Evolutionary conservation across 345 rosid genomes (phyloP), one percentile per base, ranked within the genome.

Genomic region (Stellera chamaejasme): DNA sequence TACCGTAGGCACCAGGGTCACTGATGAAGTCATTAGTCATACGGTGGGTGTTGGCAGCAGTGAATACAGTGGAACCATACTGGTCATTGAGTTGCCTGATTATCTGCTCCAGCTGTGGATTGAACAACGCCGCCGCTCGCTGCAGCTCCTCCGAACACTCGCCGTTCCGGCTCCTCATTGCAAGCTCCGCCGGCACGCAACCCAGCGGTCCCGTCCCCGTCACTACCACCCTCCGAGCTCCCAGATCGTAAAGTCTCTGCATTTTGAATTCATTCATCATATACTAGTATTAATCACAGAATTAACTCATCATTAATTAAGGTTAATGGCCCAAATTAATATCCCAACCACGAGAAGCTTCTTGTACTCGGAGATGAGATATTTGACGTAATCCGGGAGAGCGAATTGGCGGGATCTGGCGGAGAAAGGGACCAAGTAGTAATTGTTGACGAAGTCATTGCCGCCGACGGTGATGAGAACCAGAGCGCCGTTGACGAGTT

Each of bases 401-500:
- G 78, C 1, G 48, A 54, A 85, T 43, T 85, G 84, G 59, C 78
- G 88, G 50, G 88, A 85, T 60, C 84, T 69, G 11, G 77, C 58
- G 0, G 88, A 81, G 70, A 39, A 69, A 3, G 92, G 88, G 43
- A 82, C 79, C 78, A 88, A 69, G 64, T 59, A 91, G 59, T 88
- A 91, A 68, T 91, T 91, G 75, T 88, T 91, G 25, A 88, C 95
- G 12, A 91, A 91, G 62, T 91, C 98, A 13, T 91, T 91, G 63
- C 96, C 98, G 4, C 98, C 96, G 0, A 79, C 66, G 0, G 92
- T 82, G 58, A 88, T 77, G 27, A 91, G 82, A 11, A 80, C 67
- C 3, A 88, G 82, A 16, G 92, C 86, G 53, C 67, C 28, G 12
- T 69, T 85, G 10, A 91, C 88, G 1, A 80, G 80, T 49, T 61